A percentile compares a stretch with the other conserved stretches of the same genome.
Evolutionary conservation across 176 grass and related monocot species (phyloP).

Genomic region (Carex kokanica): DNA sequence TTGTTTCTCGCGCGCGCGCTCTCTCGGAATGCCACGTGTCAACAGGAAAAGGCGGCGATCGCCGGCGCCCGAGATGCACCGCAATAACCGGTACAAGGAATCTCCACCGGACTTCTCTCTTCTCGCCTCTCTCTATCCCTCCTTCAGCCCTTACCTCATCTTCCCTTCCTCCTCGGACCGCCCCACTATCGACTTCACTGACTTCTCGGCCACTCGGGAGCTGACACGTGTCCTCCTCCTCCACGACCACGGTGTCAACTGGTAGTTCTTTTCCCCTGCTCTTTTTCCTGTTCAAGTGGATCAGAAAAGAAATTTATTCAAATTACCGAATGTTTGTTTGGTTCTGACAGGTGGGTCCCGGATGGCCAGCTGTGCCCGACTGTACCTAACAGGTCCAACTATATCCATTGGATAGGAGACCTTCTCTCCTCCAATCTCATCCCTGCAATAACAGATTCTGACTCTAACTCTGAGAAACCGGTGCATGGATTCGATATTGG

Average conservation of each 20-base stretch:
- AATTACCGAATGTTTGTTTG: background rate
- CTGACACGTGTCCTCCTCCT: slow-evolving; percentile 89
- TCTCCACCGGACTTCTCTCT: slow-evolving; percentile 69
- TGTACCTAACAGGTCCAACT: slow-evolving; percentile 87
- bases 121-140: slow-evolving; percentile 75
- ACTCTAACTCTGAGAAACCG: slow-evolving; percentile 34
- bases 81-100: slow-evolving; percentile 65
- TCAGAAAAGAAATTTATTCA: background rate
- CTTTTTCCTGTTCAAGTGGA: background rate
- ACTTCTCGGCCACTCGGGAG: slow-evolving; percentile 40
- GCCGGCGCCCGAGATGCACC: slow-evolving; percentile 52
- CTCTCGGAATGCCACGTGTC: slow-evolving; percentile 8
- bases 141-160: slow-evolving; percentile 60
- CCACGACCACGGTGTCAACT: slow-evolving; percentile 85
- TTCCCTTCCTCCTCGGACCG: slow-evolving; percentile 31
- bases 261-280: slow-evolving; percentile 38
- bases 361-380: slow-evolving; percentile 82
- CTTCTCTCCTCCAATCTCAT: slow-evolving; percentile 64
- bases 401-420: slow-evolving; percentile 97
- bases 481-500: slow-evolving; percentile 85
- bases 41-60: slow-evolving; percentile 33
- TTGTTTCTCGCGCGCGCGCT: background rate
- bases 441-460: slow-evolving; percentile 31
- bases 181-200: slow-evolving; percentile 24
- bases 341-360: slow-evolving; percentile 81